Base-by-base conservation (phyloP, 2,329 filamentous ascomycete genomes). In the Rhynchosporium graminicola region DNA sequence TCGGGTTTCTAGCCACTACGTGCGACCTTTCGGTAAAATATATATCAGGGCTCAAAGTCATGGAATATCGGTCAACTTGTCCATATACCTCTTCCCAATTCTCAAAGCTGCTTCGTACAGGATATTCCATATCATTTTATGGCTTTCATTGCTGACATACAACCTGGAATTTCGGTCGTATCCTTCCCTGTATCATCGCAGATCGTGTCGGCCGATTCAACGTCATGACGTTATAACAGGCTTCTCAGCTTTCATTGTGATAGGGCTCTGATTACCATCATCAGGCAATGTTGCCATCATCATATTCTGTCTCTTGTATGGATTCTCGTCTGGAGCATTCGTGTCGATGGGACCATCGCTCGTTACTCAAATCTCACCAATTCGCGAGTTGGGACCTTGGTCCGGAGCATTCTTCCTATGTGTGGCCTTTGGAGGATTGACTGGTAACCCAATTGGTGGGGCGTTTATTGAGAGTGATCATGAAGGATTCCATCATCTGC, bases 291-390 rank as follows among this genome's bases (percentile, higher is more conserved):
- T 81, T 0, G 80, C 83, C 1, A 83, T 87, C 62, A 80, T 91
- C 56, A 78, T 85, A 42, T 91, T 90, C 73, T 80, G 83, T 12
- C 78, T 82, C n/a, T 74, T 90, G 6, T 92, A 89, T 67, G 89
- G 88, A 20, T 90, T 91, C 72, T 81, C 81, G 13, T 87, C 84
- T 0, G 89, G 89, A 12, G 83, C 84, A 2, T 89, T 87, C 68
- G 83, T 89, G 42, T 83, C 83, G 0, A 76, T 91, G 20, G 79
- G 79, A 0, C 86, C 89, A 0, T 82, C 87, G 0, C 77, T 89
- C 13, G 78, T 92, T 28, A 87, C 87, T 1, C 87, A 92, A 70
- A 88, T 92, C 65, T 87, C 84, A 1, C 87, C 90, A 51, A 82
- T 91, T 43, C 79, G 83, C 26, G 81, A 90, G 72, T 87, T 92